These are phyloP conservation scores for Camellia japonica DNA, from an alignment of 148 eudicot genomes.

Conservation along the genomic window DNA sequence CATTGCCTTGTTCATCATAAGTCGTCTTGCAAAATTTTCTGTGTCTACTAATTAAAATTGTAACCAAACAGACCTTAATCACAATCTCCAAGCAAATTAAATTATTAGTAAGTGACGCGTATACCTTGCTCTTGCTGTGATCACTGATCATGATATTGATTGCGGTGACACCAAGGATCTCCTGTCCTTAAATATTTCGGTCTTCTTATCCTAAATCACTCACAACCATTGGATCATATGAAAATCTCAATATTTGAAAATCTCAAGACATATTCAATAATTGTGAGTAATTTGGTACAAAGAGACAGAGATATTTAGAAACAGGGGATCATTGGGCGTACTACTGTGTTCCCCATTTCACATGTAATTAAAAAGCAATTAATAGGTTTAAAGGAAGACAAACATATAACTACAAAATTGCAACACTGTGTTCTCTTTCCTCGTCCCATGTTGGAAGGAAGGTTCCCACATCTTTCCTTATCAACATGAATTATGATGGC, in stretches of 20 bases:
- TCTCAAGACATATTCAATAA: too few species aligned
- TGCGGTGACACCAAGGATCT: neutral
- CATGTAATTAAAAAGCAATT: neutral
- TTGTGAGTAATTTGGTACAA: too few species aligned
- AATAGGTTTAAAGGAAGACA: neutral
- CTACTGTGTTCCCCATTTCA: too few species aligned
- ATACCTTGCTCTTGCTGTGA: neutral
- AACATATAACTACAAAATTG: constrained; percentile 11
- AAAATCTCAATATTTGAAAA: too few species aligned
- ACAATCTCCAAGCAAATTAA: neutral
- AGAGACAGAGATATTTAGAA: too few species aligned
- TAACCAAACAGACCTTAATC: neutral
- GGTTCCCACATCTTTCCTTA: constrained; percentile 4
- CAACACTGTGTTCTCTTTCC: neutral
- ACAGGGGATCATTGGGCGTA: too few species aligned
- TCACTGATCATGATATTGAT: neutral
- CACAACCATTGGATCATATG: too few species aligned
- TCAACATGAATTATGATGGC: neutral
- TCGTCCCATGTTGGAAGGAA: constrained; percentile 9
- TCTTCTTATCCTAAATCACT: too few species aligned
- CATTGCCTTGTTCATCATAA: constrained; percentile 7
- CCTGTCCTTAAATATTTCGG: too few species aligned
- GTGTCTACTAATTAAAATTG: neutral
- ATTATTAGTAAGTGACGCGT: neutral
- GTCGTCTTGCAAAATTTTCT: neutral